phyloP scores from a whole-genome alignment of 768 basidiomycete species.

The Podaxis carcinomalis region DNA sequence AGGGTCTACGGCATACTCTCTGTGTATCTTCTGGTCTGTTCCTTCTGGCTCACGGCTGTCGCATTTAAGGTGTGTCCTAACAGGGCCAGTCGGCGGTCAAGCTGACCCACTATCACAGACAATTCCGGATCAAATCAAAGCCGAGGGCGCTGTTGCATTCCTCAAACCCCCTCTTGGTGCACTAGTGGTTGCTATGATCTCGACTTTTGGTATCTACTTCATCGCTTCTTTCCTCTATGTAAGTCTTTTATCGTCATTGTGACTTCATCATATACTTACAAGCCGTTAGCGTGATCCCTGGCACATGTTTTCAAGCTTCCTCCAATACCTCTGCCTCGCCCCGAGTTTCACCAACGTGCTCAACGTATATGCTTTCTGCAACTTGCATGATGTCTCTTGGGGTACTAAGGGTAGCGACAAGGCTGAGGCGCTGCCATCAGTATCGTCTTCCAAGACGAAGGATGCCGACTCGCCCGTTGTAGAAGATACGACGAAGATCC shows the following conservation, averaged over 20 bases:
- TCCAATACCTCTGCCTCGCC: conserved; percentile 86
- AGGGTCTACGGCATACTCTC: conserved; percentile 85
- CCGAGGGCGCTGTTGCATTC: conserved; percentile 52
- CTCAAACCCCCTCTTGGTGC: conserved; percentile 76
- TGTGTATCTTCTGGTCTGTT: conserved; percentile 82
- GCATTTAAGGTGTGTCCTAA: conserved; percentile 63
- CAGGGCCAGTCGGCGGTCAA: conserved; percentile 16
- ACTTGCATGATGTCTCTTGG: conserved; percentile 92
- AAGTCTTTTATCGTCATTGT: conserved; percentile 25
- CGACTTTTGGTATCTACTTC: conserved; percentile 88
- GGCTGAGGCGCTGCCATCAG: conserved; percentile 85
- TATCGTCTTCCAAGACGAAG: conserved; percentile 79
- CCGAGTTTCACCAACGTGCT: conserved; percentile 93
- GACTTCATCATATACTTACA: neutral
- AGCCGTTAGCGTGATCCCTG: conserved; percentile 80
- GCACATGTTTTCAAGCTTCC: conserved; percentile 95
- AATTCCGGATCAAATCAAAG: conserved; percentile 44
- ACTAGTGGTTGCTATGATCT: conserved; percentile 81
- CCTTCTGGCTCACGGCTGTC: conserved; percentile 75
- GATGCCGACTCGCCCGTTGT: conserved; percentile 75
- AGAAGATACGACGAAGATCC: conserved; percentile 77
- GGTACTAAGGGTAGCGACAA: conserved; percentile 96
- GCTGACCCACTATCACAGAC: conserved; percentile 27
- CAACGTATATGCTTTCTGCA: conserved; percentile 97
- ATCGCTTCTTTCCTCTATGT: conserved; percentile 83